Percentiles rank a stretch among this genome's conserved stretches.
Evolutionary conservation across 2,329 filamentous ascomycete species (phyloP).

Genomic region (Fusarium dimerum): DNA sequence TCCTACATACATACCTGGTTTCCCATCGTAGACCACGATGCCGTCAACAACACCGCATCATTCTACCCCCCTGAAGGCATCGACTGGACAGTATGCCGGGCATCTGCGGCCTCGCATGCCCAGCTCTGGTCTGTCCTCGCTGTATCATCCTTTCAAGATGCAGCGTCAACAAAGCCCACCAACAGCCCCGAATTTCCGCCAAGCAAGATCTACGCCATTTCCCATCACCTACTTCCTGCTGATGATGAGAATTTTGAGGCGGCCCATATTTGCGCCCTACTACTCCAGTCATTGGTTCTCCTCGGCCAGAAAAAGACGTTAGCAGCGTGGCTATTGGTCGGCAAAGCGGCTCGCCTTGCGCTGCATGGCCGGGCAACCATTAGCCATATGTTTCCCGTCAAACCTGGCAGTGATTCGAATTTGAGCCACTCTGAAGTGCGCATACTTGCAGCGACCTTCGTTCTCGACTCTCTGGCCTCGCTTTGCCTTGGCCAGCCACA

Average conservation of each 20-base stretch:
- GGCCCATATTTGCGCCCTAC: constrained; percentile 38
- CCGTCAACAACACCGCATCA: constrained; percentile 52
- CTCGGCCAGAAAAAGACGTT: constrained; percentile 58
- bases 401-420: constrained; percentile 11
- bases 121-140: constrained; percentile 63
- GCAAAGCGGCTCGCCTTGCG: constrained; percentile 56
- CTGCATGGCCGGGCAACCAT: constrained; percentile 28
- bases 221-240: constrained; percentile 49
- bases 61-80: constrained; percentile 42
- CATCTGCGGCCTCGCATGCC: constrained; percentile 46
- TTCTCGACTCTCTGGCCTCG: constrained; percentile 61
- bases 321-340: constrained; percentile 65
- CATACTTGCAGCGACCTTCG: constrained; percentile 55
- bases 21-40: constrained; percentile 69
- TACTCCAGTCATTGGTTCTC: constrained; percentile 63
- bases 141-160: constrained; percentile 57
- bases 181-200: constrained; percentile 8
- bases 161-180: constrained; percentile 21
- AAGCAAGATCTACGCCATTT: constrained; percentile 50
- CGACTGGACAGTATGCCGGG: constrained; percentile 29
- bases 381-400: constrained; percentile 22
- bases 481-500: constrained; percentile 45
- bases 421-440: constrained; percentile 19
- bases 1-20: constrained; percentile 77
- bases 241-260: constrained; percentile 50